Base-by-base conservation (phyloP, 805 yeast species). In the Yarrowia yakushimensis region DNA sequence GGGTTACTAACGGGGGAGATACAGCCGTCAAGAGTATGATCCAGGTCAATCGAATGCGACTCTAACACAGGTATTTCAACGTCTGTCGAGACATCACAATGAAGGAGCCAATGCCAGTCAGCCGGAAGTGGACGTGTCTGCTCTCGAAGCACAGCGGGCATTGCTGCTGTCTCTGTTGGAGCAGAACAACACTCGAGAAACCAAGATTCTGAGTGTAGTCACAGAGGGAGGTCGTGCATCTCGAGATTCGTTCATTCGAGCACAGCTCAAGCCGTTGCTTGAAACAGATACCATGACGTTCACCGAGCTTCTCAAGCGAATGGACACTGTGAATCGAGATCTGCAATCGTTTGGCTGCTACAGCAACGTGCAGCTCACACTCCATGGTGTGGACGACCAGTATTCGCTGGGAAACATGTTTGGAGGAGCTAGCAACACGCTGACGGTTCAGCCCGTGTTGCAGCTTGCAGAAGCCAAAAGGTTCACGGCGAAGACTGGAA, bases 401-500 rank as follows among this genome's bases (percentile, higher is more conserved):
- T 37, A n/a, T 18, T 25, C 60, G 13, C 27, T 55, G 7, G 43
- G 48, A 1, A 41, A 20, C 30, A 13, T 45, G 36, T 45, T 45
- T 30, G 52, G 52, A 45, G 52, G 52, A 17, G 22, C 15, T 2
- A 28, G 30, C 12, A 37, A 31, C 18, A 20, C 55, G 11, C 25
- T 59, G 4, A 33, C 54, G 10, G 30, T 59, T 3, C 54, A 59
- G 27, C 52, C 54, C 13, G 11, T 45, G 22, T 11, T 59, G 18
- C 15, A 22, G 0, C 34, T 74, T 15, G 60, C 66, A 10, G 63
- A 65, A n/a, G 66, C 68, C 22, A 90, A 90, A 67, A 81, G 82
- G 67, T 87, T 91, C 68, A 80, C 82, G 64, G 92, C 96, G 60
- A 88, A 88, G 68, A 89, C 97, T 0, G 99, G 99, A 4, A 94